These are phyloP conservation scores for Trifolium pratense DNA, from an alignment of 306 rosid genomes.

Conservation along the genomic window DNA sequence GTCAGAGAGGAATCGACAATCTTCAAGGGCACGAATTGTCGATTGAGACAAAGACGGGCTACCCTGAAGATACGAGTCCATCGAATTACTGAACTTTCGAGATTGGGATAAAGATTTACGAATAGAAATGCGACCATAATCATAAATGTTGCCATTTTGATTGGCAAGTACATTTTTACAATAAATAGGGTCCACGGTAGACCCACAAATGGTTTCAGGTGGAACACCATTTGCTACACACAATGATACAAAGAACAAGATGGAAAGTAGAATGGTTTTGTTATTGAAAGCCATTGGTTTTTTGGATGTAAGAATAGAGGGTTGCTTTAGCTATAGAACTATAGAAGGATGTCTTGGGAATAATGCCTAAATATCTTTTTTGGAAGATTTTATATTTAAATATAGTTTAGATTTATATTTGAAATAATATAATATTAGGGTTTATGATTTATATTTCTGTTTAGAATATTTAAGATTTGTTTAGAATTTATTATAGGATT, in stretches of 20 bases:
- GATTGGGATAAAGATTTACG: constrained; percentile 66
- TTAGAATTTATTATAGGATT: too few species aligned
- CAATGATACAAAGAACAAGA: constrained; percentile 1
- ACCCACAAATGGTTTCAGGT: background rate
- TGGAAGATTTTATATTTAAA: too few species aligned
- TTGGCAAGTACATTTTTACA: background rate
- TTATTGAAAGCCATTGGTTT: constrained; percentile 47
- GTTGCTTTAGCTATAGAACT: too few species aligned
- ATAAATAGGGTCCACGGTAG: background rate
- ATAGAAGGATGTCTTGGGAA: constrained; percentile 14
- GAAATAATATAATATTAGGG: too few species aligned
- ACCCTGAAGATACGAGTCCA: constrained; percentile 50
- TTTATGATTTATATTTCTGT: too few species aligned
- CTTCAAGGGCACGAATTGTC: constrained; percentile 69
- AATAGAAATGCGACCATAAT: constrained; percentile 61
- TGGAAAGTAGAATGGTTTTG: background rate
- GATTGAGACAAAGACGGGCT: constrained; percentile 47
- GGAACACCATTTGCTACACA: constrained; percentile 36
- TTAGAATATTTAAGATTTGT: too few species aligned
- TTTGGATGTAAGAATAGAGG: background rate
- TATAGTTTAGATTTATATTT: too few species aligned
- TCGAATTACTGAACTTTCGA: constrained; percentile 45
- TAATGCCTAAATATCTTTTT: too few species aligned
- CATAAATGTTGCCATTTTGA: constrained; percentile 38
- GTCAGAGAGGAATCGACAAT: constrained; percentile 59